phyloP scores from a whole-genome alignment of 345 rosid genomes.

The Toxicodendron radicans region DNA sequence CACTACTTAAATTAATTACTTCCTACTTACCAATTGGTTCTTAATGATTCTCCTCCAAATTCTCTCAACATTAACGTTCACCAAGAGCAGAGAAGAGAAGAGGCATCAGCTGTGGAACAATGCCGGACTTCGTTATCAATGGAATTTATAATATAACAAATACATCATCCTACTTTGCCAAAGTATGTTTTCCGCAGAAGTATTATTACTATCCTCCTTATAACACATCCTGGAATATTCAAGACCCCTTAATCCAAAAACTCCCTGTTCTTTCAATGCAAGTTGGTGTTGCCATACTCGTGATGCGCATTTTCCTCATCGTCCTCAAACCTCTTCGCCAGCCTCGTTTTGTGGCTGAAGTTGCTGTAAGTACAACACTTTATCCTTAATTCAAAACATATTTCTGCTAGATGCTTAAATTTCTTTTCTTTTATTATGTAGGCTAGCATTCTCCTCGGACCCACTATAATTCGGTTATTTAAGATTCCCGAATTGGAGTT shows the following conservation, averaged over 20 bases:
- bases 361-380: constrained; percentile 24
- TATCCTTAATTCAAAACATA: neutral
- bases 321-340: constrained; percentile 33
- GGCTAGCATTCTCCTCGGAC: constrained; percentile 17
- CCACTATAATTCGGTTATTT: neutral
- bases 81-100: too few relatives aligned
- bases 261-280: constrained; percentile 30
- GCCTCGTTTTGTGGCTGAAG: constrained; percentile 31
- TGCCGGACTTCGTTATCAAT: too few relatives aligned
- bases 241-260: constrained; percentile 24
- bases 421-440: neutral
- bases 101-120: too few relatives aligned
- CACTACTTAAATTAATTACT: too few relatives aligned
- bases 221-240: constrained; percentile 18
- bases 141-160: too few relatives aligned
- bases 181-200: too few relatives aligned
- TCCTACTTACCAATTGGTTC: too few relatives aligned
- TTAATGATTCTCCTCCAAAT: too few relatives aligned
- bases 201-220: too few relatives aligned
- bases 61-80: too few relatives aligned
- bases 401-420: too few relatives aligned
- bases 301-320: constrained; percentile 21
- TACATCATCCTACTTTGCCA: too few relatives aligned
- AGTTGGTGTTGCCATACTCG: constrained; percentile 7
- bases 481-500: neutral